Evolutionary conservation across 495 filamentous ascomycete species (phyloP).

Genomic region (Tuber microsphaerosporum): DNA sequence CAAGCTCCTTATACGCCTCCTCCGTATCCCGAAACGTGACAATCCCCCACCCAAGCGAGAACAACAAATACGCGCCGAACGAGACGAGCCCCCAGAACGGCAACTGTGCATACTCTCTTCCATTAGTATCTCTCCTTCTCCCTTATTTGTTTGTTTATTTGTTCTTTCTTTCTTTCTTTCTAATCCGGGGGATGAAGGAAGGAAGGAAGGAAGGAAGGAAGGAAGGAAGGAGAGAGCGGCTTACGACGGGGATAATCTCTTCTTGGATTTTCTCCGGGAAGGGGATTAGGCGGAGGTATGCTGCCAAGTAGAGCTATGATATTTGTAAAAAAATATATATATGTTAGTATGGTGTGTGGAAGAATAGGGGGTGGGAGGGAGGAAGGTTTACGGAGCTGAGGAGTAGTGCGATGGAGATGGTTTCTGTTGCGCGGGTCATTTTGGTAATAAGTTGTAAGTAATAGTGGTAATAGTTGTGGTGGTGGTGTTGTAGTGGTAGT

Average conservation of each 20-base stretch:
- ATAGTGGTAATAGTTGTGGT: neutral
- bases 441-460: conserved; percentile 7
- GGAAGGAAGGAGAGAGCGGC: neutral
- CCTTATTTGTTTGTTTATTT: neutral
- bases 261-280: conserved; percentile 65
- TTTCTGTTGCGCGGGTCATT: conserved; percentile 7
- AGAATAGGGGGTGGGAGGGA: neutral
- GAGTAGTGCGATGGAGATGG: conserved; percentile 6
- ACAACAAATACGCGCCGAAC: conserved; percentile 88
- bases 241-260: conserved; percentile 65
- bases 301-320: conserved; percentile 72
- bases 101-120: conserved; percentile 50
- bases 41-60: conserved; percentile 82
- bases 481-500: conserved; percentile 3
- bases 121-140: conserved; percentile 2
- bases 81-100: conserved; percentile 88
- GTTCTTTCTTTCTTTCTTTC: conserved; percentile 2
- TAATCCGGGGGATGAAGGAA: neutral
- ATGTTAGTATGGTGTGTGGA: neutral
- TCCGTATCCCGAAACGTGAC: conserved; percentile 95
- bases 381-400: conserved; percentile 3
- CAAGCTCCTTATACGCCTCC: conserved; percentile 79
- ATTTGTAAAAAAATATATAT: neutral
- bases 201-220: too few species aligned
- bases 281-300: conserved; percentile 78